phyloP scores from a whole-genome alignment of 148 eudicot species.

The Arctostaphylos glauca region DNA sequence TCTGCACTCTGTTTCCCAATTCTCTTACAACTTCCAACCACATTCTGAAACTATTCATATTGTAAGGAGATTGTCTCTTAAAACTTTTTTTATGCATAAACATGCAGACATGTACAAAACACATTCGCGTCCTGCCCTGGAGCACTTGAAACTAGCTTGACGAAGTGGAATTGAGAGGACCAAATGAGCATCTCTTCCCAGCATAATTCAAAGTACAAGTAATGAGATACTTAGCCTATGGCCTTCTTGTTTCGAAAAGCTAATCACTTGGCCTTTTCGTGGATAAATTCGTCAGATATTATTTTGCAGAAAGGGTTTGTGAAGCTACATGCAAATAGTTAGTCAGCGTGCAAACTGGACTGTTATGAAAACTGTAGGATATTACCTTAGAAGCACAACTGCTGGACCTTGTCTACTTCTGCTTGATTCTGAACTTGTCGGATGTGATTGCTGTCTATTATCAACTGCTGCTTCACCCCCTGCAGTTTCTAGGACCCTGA shows the following conservation, averaged over 20 bases:
- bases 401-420: constrained; percentile 15
- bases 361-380: not conserved
- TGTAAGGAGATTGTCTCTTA: not conserved
- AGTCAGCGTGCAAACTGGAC: not conserved
- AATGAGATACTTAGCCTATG: not conserved
- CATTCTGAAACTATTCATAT: not conserved
- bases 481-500: not conserved
- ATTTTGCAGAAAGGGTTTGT: not conserved
- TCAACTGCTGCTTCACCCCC: constrained; percentile 20
- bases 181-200: not conserved
- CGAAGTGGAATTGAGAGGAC: not conserved
- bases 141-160: not conserved
- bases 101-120: not conserved
- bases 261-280: not conserved
- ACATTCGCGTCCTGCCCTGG: not conserved
- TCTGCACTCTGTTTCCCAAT: not conserved
- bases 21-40: not conserved
- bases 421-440: constrained; percentile 15
- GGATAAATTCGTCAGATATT: not conserved
- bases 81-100: not conserved
- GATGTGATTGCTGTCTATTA: not conserved
- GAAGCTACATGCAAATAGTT: not conserved
- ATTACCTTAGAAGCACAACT: constrained; percentile 34
- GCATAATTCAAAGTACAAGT: not conserved
- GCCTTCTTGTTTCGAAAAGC: not conserved